Base-by-base conservation (phyloP, 2,329 filamentous ascomycete species). In the Tolypocladium capitatum region DNA sequence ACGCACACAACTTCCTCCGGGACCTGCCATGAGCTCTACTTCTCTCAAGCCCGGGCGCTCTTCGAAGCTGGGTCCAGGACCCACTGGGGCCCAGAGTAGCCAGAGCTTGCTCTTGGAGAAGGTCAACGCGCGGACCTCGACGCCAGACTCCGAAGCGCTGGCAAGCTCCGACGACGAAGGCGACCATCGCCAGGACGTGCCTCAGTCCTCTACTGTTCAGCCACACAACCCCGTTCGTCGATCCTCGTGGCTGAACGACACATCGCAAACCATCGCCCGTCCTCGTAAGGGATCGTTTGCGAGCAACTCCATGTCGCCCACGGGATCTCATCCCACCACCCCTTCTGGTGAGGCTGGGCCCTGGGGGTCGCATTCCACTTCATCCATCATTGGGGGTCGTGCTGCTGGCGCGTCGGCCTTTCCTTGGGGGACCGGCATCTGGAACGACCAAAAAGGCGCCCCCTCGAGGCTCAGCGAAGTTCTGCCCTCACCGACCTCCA, bases 151-250 rank as follows among this genome's bases (percentile, higher is more conserved):
- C 4, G 91, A 97, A 63, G 91, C 87, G 46, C 71, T 97, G 50
- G 89, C 85, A 46, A 97, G 91, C 55, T 96, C 90, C 13, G 92
- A 97, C 64, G 92, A 97, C 63, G 92, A 98, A 65, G 76, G 72
- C 49, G 85, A 95, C 51, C 74, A 80, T 60, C 74, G 77, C 55
- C 73, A 78, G 55, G 77, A 75, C 49, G 64, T 61, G 58, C 67
- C 67, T 53, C 72, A 73, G 57, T 68, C 66, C 57, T 41, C 51
- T 13, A 30, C 48, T 21, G 36, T 32, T 13, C 76, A 70, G 56
- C 75, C 69, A 45, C 74, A 68, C 45, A 86, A 82, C 57, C 78
- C 84, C 43, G 76, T 75, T 27, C 80, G 86, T 48, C 80, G 87
- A 53, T 77, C 85, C 42, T 94, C 87, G 35, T 95, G 89, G 86